Evolutionary conservation across 805 yeast genomes (phyloP).

Genomic region (Pichia phayaonensis): DNA sequence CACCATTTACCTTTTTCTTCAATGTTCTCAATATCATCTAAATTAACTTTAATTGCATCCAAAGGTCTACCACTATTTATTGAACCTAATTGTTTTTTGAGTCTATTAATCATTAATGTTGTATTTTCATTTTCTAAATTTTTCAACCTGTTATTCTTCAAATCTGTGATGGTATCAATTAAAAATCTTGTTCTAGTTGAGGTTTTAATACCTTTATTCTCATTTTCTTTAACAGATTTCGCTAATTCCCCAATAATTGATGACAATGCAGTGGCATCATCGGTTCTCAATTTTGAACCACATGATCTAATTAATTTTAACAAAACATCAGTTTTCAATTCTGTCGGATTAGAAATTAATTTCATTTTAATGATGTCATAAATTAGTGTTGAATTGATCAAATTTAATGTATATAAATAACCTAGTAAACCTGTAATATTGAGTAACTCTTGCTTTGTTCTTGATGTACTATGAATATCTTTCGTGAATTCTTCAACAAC

Average conservation of each 20-base stretch:
- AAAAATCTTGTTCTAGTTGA: constrained; percentile 71
- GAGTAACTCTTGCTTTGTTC: constrained; percentile 25
- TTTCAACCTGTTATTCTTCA: constrained; percentile 79
- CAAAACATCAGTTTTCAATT: constrained; percentile 68
- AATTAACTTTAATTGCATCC: constrained; percentile 79
- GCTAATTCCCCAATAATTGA: constrained; percentile 63
- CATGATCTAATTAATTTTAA: constrained; percentile 64
- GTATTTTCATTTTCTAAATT: constrained; percentile 42
- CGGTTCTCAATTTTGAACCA: constrained; percentile 81
- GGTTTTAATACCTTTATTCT: constrained; percentile 26
- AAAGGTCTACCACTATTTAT: constrained; percentile 37
- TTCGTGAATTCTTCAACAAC: constrained; percentile 63
- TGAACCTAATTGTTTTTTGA: constrained; percentile 57
- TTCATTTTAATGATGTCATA: constrained; percentile 62
- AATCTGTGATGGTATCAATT: constrained; percentile 74
- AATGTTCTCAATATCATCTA: constrained; percentile 72
- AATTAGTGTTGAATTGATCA: constrained; percentile 63
- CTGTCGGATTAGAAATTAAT: constrained; percentile 40
- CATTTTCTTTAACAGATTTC: constrained; percentile 33
- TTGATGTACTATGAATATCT: constrained; percentile 25
- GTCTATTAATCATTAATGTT: constrained; percentile 43
- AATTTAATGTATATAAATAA: constrained; percentile 67
- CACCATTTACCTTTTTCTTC: constrained; percentile 95
- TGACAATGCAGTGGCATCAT: constrained; percentile 81
- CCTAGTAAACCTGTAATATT: constrained; percentile 72